Evolutionary conservation across 345 rosid species (phyloP).

Genomic region (Citrus reticulata): DNA sequence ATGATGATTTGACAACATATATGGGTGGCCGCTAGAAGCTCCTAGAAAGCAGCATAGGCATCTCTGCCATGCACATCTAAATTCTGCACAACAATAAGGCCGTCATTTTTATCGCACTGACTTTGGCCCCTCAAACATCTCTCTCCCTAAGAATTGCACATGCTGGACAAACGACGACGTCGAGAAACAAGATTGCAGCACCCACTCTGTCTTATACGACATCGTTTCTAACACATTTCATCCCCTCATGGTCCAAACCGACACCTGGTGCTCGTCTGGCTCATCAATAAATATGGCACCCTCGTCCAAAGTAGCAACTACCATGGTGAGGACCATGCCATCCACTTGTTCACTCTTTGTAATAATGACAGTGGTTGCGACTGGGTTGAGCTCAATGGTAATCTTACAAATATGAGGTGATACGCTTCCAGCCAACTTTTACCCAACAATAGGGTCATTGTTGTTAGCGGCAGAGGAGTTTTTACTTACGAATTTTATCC

Average conservation of each 20-base stretch:
- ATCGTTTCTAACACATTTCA: constrained; percentile 46
- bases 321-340: constrained; percentile 42
- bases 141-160: constrained; percentile 37
- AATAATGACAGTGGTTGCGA: constrained; percentile 30
- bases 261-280: constrained; percentile 79
- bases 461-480: constrained; percentile 62
- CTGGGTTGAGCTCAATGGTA: constrained; percentile 46
- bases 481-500: constrained; percentile 64
- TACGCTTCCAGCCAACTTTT: constrained; percentile 67
- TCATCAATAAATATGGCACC: constrained; percentile 48
- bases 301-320: constrained; percentile 70
- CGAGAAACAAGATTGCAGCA: constrained; percentile 52
- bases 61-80: constrained; percentile 91
- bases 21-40: constrained; percentile 42
- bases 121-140: constrained; percentile 59
- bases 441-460: constrained; percentile 65
- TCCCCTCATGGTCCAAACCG: constrained; percentile 50
- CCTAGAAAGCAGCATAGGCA: constrained; percentile 50
- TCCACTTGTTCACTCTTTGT: constrained; percentile 50
- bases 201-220: constrained; percentile 70
- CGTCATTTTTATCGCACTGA: constrained; percentile 71
- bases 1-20: not conserved
- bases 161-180: constrained; percentile 40
- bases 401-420: constrained; percentile 50
- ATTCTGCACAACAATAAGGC: constrained; percentile 52